Evolutionary conservation across 2,329 filamentous ascomycete genomes (phyloP), one percentile per base, ranked within the genome.

Genomic region (Phialophora tarda): DNA sequence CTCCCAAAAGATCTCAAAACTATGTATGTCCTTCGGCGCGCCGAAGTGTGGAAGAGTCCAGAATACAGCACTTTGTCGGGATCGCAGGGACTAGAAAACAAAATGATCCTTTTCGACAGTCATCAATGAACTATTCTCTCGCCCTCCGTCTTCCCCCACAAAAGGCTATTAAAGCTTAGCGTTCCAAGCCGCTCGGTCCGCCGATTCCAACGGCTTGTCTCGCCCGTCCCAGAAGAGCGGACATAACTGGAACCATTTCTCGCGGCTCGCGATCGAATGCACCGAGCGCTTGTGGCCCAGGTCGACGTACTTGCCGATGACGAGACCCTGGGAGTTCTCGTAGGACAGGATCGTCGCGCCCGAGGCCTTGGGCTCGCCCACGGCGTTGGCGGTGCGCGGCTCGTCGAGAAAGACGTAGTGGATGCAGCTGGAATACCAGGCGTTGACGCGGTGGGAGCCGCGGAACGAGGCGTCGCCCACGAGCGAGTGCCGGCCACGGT

Each of bases 251-350:
- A 91, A 91, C 81, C 90, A 91, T 65, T 88, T 83, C 75, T 89
- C 88, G 5, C 89, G 80, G 59, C 85, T 85, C 72, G 88, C 89
- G 63, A 83, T 82, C 75, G 90, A 84, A 68, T 90, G 84, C 1
- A 87, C 88, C 64, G 88, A 89, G 30, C 90, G 84, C 81, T 92
- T 91, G 72, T 91, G 86, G 4, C 88, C 88, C 68, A 92, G 77
- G 71, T 92, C 90, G 68, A 91, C 85, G 67, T 91, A 86, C 77
- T 90, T 90, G 72, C 90, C 88, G 32, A 92, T 81, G 7, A 86
- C 86, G 71, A 92, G 89, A 1, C 90, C 90, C 72, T 91, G 89
- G 59, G 89, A 86, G 62, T 91, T 85, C 72, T 93, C 90, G 77
- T 93, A 93, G 68, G 88, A 86, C 66, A 93, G 80, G 14, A 93